These are phyloP conservation scores for Prunus armeniaca DNA, from an alignment of 306 rosid species.

Conservation along the genomic window DNA sequence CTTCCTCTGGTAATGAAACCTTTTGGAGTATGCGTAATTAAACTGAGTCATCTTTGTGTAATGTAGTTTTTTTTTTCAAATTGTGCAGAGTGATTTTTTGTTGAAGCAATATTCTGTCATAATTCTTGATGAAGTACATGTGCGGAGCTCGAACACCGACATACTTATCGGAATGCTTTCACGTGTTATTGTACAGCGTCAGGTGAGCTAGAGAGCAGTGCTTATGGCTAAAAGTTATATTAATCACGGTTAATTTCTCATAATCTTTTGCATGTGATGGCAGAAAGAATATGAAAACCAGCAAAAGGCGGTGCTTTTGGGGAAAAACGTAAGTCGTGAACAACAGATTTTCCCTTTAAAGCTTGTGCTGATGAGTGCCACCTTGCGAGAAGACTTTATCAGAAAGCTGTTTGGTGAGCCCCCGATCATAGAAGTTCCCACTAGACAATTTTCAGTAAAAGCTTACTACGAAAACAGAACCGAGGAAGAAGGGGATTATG, in stretches of 20 bases:
- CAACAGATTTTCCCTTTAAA: constrained; percentile 65
- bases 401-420: constrained; percentile 54
- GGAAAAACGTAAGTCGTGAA: constrained; percentile 50
- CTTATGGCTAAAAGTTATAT: background rate
- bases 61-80: background rate
- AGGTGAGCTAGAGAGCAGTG: constrained; percentile 40
- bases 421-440: constrained; percentile 74
- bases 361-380: constrained; percentile 96
- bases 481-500: constrained; percentile 54
- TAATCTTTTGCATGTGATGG: background rate
- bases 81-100: constrained; percentile 69
- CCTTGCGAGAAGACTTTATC: constrained; percentile 78
- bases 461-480: constrained; percentile 76
- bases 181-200: constrained; percentile 61
- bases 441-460: constrained; percentile 81
- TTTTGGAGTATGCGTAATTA: background rate
- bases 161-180: constrained; percentile 93
- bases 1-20: too few relatives aligned
- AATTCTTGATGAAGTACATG: constrained; percentile 94
- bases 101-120: constrained; percentile 75
- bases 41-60: background rate
- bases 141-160: constrained; percentile 96
- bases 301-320: constrained; percentile 41
- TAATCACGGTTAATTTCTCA: background rate
- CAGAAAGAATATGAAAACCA: constrained; percentile 57